These are phyloP conservation scores for Aureobasidium sp. DNA, from an alignment of 2,329 filamentous ascomycete genomes.

Conservation along the genomic window DNA sequence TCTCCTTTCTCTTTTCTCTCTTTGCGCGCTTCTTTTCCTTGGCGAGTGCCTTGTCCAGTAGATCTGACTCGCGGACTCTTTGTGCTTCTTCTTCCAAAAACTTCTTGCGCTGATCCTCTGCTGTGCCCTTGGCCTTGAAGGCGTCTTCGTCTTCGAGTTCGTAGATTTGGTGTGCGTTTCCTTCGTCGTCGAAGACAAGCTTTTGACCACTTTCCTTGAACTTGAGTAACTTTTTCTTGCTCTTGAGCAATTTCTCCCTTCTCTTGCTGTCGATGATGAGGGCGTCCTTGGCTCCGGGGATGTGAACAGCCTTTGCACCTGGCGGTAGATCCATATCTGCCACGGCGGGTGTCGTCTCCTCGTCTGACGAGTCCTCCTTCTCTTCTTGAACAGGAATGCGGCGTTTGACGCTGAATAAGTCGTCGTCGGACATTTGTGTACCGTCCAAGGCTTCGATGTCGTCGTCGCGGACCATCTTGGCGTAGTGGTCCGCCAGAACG, in stretches of 20 bases:
- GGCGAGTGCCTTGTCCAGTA: conserved; percentile 72
- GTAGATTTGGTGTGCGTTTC: conserved; percentile 76
- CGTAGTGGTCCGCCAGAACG: conserved; percentile 88
- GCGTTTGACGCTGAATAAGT: conserved; percentile 86
- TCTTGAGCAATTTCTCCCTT: conserved; percentile 87
- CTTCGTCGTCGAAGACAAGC: conserved; percentile 87
- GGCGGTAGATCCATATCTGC: conserved; percentile 35
- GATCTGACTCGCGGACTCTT: conserved; percentile 66
- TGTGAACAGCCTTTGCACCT: conserved; percentile 54
- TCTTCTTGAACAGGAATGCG: conserved; percentile 67
- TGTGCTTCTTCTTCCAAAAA: conserved; percentile 73
- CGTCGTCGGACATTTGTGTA: conserved; percentile 46
- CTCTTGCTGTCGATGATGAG: conserved; percentile 90
- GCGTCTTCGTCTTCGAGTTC: conserved; percentile 79
- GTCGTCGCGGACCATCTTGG: conserved; percentile 68
- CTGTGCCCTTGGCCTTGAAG: conserved; percentile 68
- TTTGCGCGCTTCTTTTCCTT: conserved; percentile 74
- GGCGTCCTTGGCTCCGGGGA: conserved; percentile 59
- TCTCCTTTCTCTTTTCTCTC: conserved; percentile 63
- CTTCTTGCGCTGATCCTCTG: conserved; percentile 65
- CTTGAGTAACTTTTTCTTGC: conserved; percentile 86
- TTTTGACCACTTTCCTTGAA: conserved; percentile 82
- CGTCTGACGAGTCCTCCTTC: conserved; percentile 32
- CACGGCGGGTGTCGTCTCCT: conserved; percentile 37
- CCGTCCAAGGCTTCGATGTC: conserved; percentile 31